Evolutionary conservation across 306 rosid genomes (phyloP).

Genomic region (Delonix regia): DNA sequence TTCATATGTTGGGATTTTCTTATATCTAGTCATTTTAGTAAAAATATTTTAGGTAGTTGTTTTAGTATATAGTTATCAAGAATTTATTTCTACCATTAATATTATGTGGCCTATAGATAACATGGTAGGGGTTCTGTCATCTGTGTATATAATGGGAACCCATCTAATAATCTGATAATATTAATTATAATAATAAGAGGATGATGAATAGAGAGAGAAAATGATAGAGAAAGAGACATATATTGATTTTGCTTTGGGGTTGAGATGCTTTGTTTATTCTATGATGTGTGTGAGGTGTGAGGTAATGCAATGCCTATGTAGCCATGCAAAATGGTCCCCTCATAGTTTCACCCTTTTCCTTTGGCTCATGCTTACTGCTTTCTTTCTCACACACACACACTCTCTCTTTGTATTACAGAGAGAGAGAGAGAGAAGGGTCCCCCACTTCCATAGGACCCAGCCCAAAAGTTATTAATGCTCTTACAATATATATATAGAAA

Average conservation of each 20-base stretch:
- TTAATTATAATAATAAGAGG: background rate
- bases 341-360: conserved; percentile 26
- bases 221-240: conserved; percentile 29
- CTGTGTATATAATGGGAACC: conserved; percentile 22
- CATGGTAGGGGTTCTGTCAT: background rate
- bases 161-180: background rate
- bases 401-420: background rate
- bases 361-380: conserved; percentile 38
- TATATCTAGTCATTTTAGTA: too few relatives aligned
- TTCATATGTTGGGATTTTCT: background rate
- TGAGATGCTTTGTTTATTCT: conserved; percentile 46
- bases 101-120: background rate
- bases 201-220: conserved; percentile 9
- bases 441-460: conserved; percentile 58
- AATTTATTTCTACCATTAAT: background rate
- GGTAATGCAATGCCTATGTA: conserved; percentile 41
- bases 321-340: conserved; percentile 90
- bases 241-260: conserved; percentile 32
- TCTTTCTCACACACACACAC: conserved; percentile 16
- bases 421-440: conserved; percentile 48
- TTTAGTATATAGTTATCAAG: background rate
- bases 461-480: conserved; percentile 65
- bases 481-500: conserved; percentile 53
- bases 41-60: too few relatives aligned
- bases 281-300: conserved; percentile 46